Conservation (phyloP, 345 rosid species). For the Gossypium herbaceum region DNA sequence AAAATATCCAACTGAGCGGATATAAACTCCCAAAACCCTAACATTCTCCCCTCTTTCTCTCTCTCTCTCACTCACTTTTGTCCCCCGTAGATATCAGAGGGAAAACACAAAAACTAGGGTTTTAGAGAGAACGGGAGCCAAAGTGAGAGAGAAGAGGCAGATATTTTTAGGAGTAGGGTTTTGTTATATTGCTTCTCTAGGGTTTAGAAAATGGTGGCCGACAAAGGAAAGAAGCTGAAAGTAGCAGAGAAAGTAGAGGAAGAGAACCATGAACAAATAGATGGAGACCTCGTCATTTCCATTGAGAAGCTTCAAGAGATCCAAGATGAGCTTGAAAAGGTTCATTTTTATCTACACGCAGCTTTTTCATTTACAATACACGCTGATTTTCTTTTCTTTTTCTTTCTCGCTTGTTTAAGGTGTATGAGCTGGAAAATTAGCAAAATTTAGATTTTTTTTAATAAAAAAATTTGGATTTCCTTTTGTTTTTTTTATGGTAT, state of each 20-base stretch:
- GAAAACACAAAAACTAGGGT: conserved; percentile 33
- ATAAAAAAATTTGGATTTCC: background rate
- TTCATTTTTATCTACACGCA: background rate
- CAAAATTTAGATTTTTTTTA: background rate
- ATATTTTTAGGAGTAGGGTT: conserved; percentile 21
- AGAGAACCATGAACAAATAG: conserved; percentile 64
- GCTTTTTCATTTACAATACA: background rate
- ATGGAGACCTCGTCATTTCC: conserved; percentile 72
- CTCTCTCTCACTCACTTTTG: background rate
- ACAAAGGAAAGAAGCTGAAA: conserved; percentile 83
- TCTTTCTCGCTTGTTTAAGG: background rate
- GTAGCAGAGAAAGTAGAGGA: conserved; percentile 53
- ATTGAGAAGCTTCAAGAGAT: conserved; percentile 96
- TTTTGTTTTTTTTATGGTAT: background rate
- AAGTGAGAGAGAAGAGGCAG: background rate
- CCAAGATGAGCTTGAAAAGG: conserved; percentile 98
- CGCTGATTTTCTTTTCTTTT: background rate
- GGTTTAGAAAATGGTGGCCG: conserved; percentile 52
- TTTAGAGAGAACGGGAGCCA: conserved; percentile 15
- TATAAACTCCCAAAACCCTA: conserved; percentile 76
- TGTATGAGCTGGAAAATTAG: background rate
- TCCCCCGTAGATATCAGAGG: conserved; percentile 9
- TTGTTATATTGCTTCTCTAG: background rate
- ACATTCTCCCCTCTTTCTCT: conserved; percentile 18
- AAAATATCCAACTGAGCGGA: background rate